Percentiles rank a stretch among this genome's conserved stretches.
phyloP scores from a whole-genome alignment of 2,329 filamentous ascomycete genomes.

The Xylariaceae sp. region DNA sequence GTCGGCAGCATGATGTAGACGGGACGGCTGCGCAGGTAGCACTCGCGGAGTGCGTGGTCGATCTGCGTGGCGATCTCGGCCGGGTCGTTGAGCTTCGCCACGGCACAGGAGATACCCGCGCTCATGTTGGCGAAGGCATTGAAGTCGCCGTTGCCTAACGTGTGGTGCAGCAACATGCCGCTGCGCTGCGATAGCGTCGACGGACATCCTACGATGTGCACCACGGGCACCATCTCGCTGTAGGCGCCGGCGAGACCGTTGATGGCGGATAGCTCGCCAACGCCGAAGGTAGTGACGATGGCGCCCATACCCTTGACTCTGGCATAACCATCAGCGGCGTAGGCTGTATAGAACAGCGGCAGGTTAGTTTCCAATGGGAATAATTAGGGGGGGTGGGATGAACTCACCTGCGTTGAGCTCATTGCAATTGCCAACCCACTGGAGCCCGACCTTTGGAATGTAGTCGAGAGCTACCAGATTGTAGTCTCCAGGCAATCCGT shows the following conservation, averaged over 20 bases:
- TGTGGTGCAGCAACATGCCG: constrained; percentile 67
- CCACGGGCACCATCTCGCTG: constrained; percentile 73
- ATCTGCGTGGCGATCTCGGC: constrained; percentile 75
- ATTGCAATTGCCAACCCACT: constrained; percentile 73
- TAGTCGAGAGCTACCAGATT: constrained; percentile 74
- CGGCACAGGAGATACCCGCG: constrained; percentile 70
- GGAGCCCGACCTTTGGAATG: constrained; percentile 61
- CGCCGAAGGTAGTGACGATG: constrained; percentile 77
- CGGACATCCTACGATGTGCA: constrained; percentile 62
- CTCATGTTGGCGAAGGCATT: constrained; percentile 84
- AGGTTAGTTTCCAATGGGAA: background rate
- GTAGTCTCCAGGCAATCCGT: constrained; percentile 76
- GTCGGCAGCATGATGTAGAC: constrained; percentile 86
- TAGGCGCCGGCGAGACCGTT: constrained; percentile 77
- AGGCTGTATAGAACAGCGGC: constrained; percentile 52
- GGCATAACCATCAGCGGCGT: constrained; percentile 82
- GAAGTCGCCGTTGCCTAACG: constrained; percentile 79
- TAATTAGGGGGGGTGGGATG: background rate
- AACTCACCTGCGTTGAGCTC: constrained; percentile 72
- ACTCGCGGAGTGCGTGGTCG: constrained; percentile 77
- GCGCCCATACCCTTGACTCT: constrained; percentile 73
- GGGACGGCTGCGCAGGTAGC: constrained; percentile 74
- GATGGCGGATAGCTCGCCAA: constrained; percentile 75
- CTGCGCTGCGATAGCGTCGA: constrained; percentile 53
- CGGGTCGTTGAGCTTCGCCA: constrained; percentile 73